Percentiles rank a stretch among this genome's conserved stretches.
phyloP scores from a whole-genome alignment of 257 asterid genomes.

The Fraxinus cuspidata region DNA sequence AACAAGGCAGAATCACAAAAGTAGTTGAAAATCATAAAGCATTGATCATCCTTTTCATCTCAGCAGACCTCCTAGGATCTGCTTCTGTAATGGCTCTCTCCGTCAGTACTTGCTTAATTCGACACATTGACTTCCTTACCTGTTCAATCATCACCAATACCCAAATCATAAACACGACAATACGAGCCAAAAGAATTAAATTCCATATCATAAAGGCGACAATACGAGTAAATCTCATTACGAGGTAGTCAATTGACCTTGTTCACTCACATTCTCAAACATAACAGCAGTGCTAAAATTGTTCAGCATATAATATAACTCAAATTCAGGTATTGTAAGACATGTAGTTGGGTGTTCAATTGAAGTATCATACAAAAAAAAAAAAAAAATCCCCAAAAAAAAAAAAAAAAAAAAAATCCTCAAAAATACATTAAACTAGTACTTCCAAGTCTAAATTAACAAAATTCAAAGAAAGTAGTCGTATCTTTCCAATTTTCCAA shows the following conservation, averaged over 20 bases:
- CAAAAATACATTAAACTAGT: too few relatives aligned
- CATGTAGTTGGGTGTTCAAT: background rate
- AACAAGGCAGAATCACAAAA: background rate
- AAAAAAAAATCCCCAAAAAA: too few relatives aligned
- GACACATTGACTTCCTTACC: constrained; percentile 40
- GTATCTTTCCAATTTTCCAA: too few relatives aligned
- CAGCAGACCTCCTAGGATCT: constrained; percentile 84
- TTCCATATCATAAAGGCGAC: too few relatives aligned
- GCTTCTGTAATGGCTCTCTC: constrained; percentile 96
- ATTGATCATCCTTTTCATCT: constrained; percentile 90
- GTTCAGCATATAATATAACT: background rate
- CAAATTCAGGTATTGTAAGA: background rate
- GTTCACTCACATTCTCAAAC: background rate
- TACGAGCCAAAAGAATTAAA: background rate
- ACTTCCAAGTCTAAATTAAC: too few relatives aligned
- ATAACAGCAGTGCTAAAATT: background rate
- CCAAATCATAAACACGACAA: background rate
- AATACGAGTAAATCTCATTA: background rate
- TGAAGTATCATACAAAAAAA: background rate
- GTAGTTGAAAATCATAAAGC: background rate
- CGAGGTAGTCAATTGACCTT: background rate
- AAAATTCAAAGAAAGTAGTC: too few relatives aligned
- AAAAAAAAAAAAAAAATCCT: too few relatives aligned
- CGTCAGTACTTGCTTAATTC: constrained; percentile 88
- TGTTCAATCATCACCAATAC: constrained; percentile 35